Base-by-base conservation (phyloP, 176 grass and related monocot genomes). In the Luzula sylvatica region DNA sequence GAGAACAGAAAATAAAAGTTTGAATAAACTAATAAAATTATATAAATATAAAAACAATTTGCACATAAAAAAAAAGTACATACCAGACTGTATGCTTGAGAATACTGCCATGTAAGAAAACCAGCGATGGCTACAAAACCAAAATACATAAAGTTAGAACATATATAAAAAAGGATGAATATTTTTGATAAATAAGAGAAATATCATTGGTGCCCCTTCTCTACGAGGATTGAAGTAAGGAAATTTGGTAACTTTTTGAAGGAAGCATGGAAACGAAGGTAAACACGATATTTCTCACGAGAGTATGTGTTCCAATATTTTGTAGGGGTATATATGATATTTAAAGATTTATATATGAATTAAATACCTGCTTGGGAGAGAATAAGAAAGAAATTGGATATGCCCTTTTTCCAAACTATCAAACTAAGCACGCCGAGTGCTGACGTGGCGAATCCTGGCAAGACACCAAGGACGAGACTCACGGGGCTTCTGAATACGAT, bases 391-490 rank as follows among this genome's bases (percentile, higher is more conserved):
- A 32, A 18, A 48, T 48, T 64, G 2, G 59, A 64, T 46, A 46
- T 29, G 43, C 8, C 7, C 5, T 64, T 64, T 23, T 24, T 48
- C 59, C 59, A 64, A 32, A 20, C 22, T 23, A 17, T 64, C 42
- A 64, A 28, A 30, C 59, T 48, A 45, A 48, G 23, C 22, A 20
- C 8, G 47, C 59, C 43, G 14, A 64, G 42, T 9, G 42, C 42
- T 12, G 29, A 42, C 14, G 24, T 47, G 6, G 15, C 43, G 23
- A 64, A 64, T 64, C 59, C 59, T 32, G 59, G 59, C 28, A 64
- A 4, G 8, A 64, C 59, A 64, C 59, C 59, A 29, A 64, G 46
- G 5, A 35, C 42, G 24, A 64, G 29, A 64, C 59, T 64, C 42
- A 64, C 2, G 1, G 11, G 59, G 18, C 25, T 64, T 64, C 43